Evolutionary conservation across 2,329 filamentous ascomycete genomes (phyloP).

Genomic region (Pseudomassariella vexata): DNA sequence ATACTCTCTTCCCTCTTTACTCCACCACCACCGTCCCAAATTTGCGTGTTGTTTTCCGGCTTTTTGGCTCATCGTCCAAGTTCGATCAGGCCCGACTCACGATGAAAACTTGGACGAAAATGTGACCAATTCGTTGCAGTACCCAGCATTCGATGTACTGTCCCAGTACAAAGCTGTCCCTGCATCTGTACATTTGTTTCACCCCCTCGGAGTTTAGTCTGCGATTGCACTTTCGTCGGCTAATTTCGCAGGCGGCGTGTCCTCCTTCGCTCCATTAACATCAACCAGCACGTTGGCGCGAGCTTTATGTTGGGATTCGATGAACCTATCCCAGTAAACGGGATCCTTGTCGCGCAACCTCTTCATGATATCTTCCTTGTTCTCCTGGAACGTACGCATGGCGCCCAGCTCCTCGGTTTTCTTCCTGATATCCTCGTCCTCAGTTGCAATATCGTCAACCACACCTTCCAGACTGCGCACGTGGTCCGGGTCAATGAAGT

Average conservation of each 20-base stretch:
- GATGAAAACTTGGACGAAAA: too few species aligned
- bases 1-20: too few species aligned
- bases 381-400: constrained; percentile 55
- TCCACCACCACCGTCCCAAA: too few species aligned
- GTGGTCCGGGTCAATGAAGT: constrained; percentile 47
- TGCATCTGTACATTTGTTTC: too few species aligned
- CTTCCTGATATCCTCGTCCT: constrained; percentile 50
- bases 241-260: constrained; percentile 12
- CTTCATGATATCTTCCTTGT: constrained; percentile 43
- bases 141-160: too few species aligned
- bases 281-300: constrained; percentile 42
- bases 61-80: too few species aligned
- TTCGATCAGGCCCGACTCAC: too few species aligned
- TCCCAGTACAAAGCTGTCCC: too few species aligned
- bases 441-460: constrained; percentile 57
- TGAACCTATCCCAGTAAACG: constrained; percentile 58
- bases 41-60: too few species aligned
- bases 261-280: constrained; percentile 11
- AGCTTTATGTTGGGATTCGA: constrained; percentile 56
- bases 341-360: constrained; percentile 56
- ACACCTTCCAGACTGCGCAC: constrained; percentile 52
- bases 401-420: constrained; percentile 53
- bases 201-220: too few species aligned
- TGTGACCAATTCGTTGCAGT: too few species aligned
- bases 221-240: constrained; percentile 35